phyloP scores from a whole-genome alignment of 805 yeast genomes.

The Cyberlindnera maritima region DNA sequence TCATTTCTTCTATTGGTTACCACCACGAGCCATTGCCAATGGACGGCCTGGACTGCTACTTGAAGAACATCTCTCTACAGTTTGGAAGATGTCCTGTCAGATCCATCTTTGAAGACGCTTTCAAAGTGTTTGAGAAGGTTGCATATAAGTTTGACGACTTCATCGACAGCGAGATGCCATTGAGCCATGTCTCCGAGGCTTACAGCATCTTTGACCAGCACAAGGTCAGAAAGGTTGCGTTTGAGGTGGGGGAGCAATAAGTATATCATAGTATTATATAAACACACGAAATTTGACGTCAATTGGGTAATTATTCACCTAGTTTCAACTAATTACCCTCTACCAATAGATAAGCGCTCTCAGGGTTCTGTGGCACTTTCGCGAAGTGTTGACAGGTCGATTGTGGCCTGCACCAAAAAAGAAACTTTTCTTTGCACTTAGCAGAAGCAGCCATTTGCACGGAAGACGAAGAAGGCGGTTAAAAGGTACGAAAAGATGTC shows the following conservation, averaged over 20 bases:
- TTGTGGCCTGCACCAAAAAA: slow-evolving; percentile 1
- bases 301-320: background rate
- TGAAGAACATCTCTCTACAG: slow-evolving; percentile 53
- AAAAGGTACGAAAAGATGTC: background rate
- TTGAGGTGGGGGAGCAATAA: slow-evolving; percentile 21
- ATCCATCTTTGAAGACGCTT: slow-evolving; percentile 51
- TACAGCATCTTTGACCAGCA: slow-evolving; percentile 52
- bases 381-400: slow-evolving; percentile 3
- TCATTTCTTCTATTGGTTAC: slow-evolving; percentile 57
- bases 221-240: slow-evolving; percentile 53
- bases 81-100: slow-evolving; percentile 66
- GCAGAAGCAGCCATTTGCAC: background rate
- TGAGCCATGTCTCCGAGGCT: slow-evolving; percentile 44
- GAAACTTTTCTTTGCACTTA: slow-evolving; percentile 7
- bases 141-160: slow-evolving; percentile 47
- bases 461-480: background rate
- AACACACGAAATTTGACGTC: background rate
- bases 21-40: slow-evolving; percentile 57
- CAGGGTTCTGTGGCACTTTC: no score
- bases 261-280: no score
- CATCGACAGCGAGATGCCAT: slow-evolving; percentile 44
- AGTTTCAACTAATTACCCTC: no score
- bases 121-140: slow-evolving; percentile 43
- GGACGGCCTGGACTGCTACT: slow-evolving; percentile 53
- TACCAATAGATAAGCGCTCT: no score